Evolutionary conservation across 2,329 filamentous ascomycete genomes (phyloP), one percentile per base, ranked within the genome.

Genomic region (Cordyceps cicadae): DNA sequence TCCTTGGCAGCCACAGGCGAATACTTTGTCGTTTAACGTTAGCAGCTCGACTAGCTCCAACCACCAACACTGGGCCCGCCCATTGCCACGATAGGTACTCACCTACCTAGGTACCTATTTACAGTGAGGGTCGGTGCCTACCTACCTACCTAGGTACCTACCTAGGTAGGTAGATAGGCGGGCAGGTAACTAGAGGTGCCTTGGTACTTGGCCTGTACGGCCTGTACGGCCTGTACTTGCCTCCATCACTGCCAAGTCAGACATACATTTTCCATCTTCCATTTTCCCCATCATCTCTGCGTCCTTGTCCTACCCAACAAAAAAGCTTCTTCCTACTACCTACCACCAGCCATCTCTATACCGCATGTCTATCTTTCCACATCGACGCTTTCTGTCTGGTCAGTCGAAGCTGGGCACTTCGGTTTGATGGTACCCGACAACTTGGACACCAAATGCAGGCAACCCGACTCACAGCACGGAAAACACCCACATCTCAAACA

Each of bases 401-500:
- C 53, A 29, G 39, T 56, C 54, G 43, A 39, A 39, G 54, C 29
- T 56, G 54, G 54, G 54, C 54, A 48, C 54, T 56, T 56, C 43
- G 54, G 39, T 56, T 48, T 34, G 54, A 56, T 21, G 54, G 48
- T 56, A 56, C 41, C 54, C 17, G 45, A 56, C 41, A 6, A 6
- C 24, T 49, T 19, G 43, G 15, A 21, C 34, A 51, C 17, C 29
- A 51, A 11, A 52, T 21, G 52, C 37, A 54, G 41, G 14, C 50
- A 34, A 17, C 7, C n/a, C 9, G 8, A 5, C 29, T 8, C 8
- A 12, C 9, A 9, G 12, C 32, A n/a, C 29, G 29, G 29, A 29
- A 29, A 29, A 29, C 19, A 19, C 7, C 34, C 29, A 39, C 17
- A 4, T 24, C 50, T 21, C 50, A 3, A 39, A 17, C 50, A 17